Percentiles rank a stretch among this genome's conserved stretches.
phyloP scores from a whole-genome alignment of 75 land plant genomes.

The Ceratopteris richardii region DNA sequence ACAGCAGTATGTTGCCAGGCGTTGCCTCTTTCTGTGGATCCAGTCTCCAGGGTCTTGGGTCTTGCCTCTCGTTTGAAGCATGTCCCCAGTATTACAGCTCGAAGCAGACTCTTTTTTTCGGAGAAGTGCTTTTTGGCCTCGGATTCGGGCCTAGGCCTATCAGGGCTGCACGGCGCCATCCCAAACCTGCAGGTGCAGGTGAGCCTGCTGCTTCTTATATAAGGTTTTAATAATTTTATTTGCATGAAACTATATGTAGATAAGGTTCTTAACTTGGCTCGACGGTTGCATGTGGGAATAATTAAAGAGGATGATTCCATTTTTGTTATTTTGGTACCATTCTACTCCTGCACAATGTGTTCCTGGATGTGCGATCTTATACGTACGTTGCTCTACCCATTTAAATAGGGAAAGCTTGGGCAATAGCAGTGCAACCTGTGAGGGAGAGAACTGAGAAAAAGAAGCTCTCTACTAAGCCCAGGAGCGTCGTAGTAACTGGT shows the following conservation, averaged over 20 bases:
- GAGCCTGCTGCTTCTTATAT: too few relatives aligned
- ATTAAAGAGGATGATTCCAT: too few relatives aligned
- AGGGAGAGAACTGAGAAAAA: conserved; percentile 39
- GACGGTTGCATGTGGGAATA: too few relatives aligned
- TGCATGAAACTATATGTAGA: too few relatives aligned
- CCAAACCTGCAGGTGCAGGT: conserved; percentile 4
- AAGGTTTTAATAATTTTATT: too few relatives aligned
- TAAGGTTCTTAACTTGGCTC: too few relatives aligned
- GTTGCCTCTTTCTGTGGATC: conserved; percentile 33
- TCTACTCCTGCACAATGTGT: too few relatives aligned
- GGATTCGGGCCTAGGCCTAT: conserved; percentile 12
- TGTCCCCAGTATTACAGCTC: conserved; percentile 39
- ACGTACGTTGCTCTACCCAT: too few relatives aligned
- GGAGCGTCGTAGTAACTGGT: conserved; percentile 91
- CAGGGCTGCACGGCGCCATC: conserved; percentile 10
- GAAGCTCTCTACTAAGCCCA: conserved; percentile 38
- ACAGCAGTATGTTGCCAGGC: conserved; percentile 6
- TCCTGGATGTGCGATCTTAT: neutral
- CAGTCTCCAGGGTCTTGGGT: conserved; percentile 39
- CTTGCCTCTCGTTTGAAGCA: conserved; percentile 45
- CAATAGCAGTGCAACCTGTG: conserved; percentile 54
- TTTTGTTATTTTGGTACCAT: too few relatives aligned
- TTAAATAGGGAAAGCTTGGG: conserved; percentile 59
- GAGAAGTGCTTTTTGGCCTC: conserved; percentile 9
- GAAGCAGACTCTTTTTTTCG: conserved; percentile 13